Base-by-base conservation (phyloP, 352 stramenopile genomes). In the Phytopythium boreale region DNA sequence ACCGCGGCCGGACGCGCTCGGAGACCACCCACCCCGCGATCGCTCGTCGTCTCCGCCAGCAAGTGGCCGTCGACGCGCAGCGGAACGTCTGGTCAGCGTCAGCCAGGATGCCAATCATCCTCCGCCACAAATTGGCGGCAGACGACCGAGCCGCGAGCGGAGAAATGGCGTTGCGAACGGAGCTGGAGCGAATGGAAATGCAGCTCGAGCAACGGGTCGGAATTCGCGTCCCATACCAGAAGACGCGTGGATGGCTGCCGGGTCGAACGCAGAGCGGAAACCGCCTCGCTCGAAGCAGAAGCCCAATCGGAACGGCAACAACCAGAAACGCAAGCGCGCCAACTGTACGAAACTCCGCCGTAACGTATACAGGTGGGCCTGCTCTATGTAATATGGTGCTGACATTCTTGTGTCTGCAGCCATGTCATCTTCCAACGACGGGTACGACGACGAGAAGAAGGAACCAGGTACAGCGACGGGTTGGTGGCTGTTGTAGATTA, bases 1-100 rank as follows among this genome's bases (percentile, higher is more conserved):
- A 34, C 43, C 57, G 56, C 59, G 69, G 15, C 67, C 68, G 0
- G 56, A 66, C 58, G 52, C 41, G 41, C 57, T 29, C 1, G 66
- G 63, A 27, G 61, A 66, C 47, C 62, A 62, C 41, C 5, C 22
- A 6, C n/a, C 27, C 19, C 20, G 56, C 0, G 60, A 46, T 47
- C 31, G 39, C 26, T 36, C 39, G 29, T 20, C 29, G 2, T 58
- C 51, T 24, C 34, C 51, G 6, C 51, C 51, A 0, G 29, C 19
- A 24, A 58, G 44, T 27, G 29, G 51, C 17, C 51, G 51, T 43
- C 29, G 51, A 43, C 29, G 51, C 29, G 20, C 29, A 44, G 14
- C 20, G 20, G 51, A 58, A 14, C 51, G 51, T 7, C 19, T 22
- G n/a, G 20, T 58, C n/a, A 58, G 51, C 20, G 15, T 58, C 29